Conservation (phyloP, 805 yeast species). For the Saccharomyces kudriavzevii region DNA sequence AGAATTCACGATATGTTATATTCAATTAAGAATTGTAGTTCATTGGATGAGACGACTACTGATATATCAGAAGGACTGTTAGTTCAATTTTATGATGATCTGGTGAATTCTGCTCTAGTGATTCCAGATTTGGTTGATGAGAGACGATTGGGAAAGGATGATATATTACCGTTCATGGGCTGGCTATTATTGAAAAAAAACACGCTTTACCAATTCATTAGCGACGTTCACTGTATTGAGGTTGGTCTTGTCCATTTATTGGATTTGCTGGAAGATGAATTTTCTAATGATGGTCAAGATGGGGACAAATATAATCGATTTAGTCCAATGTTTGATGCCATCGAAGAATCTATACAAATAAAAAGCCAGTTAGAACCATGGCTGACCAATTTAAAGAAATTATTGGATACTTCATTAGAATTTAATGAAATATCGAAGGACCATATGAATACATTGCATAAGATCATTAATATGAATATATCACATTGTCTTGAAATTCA, state of each 20-base stretch:
- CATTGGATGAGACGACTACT: not conserved
- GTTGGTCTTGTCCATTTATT: slow-evolving; percentile 30
- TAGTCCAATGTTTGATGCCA: slow-evolving; percentile 21
- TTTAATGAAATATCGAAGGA: slow-evolving; percentile 36
- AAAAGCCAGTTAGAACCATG: slow-evolving; percentile 22
- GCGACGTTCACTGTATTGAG: slow-evolving; percentile 31
- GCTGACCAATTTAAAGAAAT: slow-evolving; percentile 25
- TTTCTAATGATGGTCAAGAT: slow-evolving; percentile 10
- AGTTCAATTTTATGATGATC: not conserved
- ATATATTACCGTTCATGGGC: slow-evolving; percentile 7
- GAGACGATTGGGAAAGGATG: not conserved
- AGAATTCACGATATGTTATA: not conserved
- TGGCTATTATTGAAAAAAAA: slow-evolving; percentile 32
- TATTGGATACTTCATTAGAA: slow-evolving; percentile 36
- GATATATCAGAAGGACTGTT: not conserved
- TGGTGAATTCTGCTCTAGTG: not conserved
- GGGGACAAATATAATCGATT: slow-evolving; percentile 3
- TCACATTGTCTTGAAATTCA: slow-evolving; percentile 32
- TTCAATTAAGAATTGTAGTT: not conserved
- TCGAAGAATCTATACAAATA: slow-evolving; percentile 30
- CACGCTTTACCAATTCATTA: slow-evolving; percentile 28
- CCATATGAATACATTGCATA: slow-evolving; percentile 37
- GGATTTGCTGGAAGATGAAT: slow-evolving; percentile 29
- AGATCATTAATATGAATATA: slow-evolving; percentile 33
- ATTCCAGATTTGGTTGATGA: not conserved